Percentiles rank a stretch among this genome's conserved stretches.
Conservation (phyloP, 257 asterid species). For the Scutellaria baicalensis region DNA sequence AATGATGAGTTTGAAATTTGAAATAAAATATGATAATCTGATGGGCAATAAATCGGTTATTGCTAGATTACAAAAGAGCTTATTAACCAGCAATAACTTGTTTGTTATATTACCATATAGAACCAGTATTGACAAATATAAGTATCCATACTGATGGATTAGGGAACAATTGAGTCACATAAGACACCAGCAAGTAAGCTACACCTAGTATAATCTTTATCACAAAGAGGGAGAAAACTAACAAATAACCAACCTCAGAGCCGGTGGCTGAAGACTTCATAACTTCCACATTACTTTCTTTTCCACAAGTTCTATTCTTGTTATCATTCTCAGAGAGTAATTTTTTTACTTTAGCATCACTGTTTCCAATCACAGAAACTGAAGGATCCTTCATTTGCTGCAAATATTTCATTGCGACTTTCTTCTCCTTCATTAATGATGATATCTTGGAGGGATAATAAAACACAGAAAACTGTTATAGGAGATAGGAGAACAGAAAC, state of each 20-base stretch:
- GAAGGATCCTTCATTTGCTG: slow-evolving; percentile 27
- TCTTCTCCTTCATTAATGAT: slow-evolving; percentile 39
- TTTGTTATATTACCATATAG: neutral
- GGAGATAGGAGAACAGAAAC: neutral
- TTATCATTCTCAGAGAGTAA: slow-evolving; percentile 7
- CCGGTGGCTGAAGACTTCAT: slow-evolving; percentile 19
- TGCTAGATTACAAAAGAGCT: neutral
- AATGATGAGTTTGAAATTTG: too few relatives aligned
- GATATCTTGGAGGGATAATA: slow-evolving; percentile 27
- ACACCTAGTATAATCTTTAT: neutral
- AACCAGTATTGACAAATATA: too few relatives aligned
- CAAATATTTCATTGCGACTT: slow-evolving; percentile 17
- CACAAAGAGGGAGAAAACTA: neutral
- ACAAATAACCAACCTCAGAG: slow-evolving; percentile 29
- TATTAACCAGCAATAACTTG: neutral
- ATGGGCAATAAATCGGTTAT: neutral
- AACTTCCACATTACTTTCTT: slow-evolving; percentile 13
- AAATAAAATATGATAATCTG: neutral
- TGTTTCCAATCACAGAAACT: slow-evolving; percentile 16
- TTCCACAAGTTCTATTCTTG: slow-evolving; percentile 12
- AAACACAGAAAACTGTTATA: neutral
- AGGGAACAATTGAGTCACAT: neutral
- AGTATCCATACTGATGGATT: neutral
- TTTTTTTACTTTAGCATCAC: slow-evolving; percentile 21
- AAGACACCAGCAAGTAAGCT: neutral